These are phyloP conservation scores for Corynespora cassiicola DNA, from an alignment of 2,329 filamentous ascomycete species.

Conservation along the genomic window DNA sequence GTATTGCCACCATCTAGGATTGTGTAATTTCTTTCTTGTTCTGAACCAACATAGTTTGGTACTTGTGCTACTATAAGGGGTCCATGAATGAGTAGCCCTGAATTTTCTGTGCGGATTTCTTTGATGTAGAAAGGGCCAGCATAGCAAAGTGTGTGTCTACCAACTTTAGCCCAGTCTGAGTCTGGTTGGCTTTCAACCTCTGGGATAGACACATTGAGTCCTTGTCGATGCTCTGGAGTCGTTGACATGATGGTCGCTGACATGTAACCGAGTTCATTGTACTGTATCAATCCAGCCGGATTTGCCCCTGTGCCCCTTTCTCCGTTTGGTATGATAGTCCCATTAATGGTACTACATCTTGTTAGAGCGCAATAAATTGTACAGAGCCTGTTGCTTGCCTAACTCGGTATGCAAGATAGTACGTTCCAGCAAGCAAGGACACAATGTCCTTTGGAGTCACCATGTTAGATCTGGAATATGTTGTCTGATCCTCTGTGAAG, in stretches of 20 bases:
- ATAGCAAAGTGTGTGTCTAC: slow-evolving; percentile 12
- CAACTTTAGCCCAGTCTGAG: slow-evolving; percentile 15
- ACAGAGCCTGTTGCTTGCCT: too few species aligned
- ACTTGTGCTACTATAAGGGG: slow-evolving; percentile 16
- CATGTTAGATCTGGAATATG: too few species aligned
- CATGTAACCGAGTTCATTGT: slow-evolving; percentile 17
- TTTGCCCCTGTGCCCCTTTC: too few species aligned
- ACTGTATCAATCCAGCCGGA: slow-evolving; percentile 14
- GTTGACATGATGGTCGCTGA: slow-evolving; percentile 19
- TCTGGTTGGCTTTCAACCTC: slow-evolving; percentile 7
- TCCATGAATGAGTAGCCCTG: slow-evolving; percentile 21
- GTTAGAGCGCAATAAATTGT: too few species aligned
- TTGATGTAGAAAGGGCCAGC: slow-evolving; percentile 14
- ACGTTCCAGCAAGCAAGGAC: too few species aligned
- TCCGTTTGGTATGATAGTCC: too few species aligned
- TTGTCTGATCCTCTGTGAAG: too few species aligned
- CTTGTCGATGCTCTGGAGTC: slow-evolving; percentile 8
- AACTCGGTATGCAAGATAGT: too few species aligned
- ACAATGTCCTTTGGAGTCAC: too few species aligned
- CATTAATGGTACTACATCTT: too few species aligned
- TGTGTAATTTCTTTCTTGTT: slow-evolving; percentile 21
- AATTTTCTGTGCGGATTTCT: slow-evolving; percentile 13
- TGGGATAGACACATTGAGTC: slow-evolving; percentile 7
- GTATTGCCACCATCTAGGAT: too few species aligned
- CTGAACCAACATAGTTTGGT: slow-evolving; percentile 13